Percentiles rank a stretch among this genome's conserved stretches.
Conservation (phyloP, 129 eudicot species). For the Logfia minima region DNA sequence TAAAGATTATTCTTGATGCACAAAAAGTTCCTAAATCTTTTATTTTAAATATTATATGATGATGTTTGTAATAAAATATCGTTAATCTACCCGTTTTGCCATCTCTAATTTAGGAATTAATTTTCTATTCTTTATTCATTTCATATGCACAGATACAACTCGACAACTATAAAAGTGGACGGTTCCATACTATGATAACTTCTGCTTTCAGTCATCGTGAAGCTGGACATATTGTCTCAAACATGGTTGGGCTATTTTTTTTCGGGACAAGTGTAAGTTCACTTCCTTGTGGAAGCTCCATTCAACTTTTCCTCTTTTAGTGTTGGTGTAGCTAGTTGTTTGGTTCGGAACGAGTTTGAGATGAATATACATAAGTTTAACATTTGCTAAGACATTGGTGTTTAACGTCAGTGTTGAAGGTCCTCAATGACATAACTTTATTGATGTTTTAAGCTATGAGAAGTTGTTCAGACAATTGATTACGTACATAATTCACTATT, state of each 20-base stretch:
- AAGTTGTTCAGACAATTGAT: too few relatives aligned
- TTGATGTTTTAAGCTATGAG: too few relatives aligned
- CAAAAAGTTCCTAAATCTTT: too few relatives aligned
- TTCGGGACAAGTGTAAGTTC: constrained; percentile 75
- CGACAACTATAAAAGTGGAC: constrained; percentile 70
- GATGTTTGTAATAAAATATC: neutral
- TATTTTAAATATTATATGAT: too few relatives aligned
- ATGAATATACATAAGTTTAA: neutral
- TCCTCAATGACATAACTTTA: too few relatives aligned
- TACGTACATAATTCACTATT: too few relatives aligned
- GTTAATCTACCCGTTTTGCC: neutral
- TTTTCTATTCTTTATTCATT: neutral
- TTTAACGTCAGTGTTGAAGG: too few relatives aligned
- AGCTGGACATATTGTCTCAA: constrained; percentile 53
- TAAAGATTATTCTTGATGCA: neutral
- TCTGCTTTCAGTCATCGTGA: constrained; percentile 78
- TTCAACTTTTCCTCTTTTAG: neutral
- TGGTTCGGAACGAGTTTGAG: neutral
- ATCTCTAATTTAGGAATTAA: neutral
- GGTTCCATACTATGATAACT: constrained; percentile 77
- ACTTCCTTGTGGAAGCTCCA: constrained; percentile 1
- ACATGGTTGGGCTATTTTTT: constrained; percentile 86
- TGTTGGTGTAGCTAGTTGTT: neutral
- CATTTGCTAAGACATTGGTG: too few relatives aligned
- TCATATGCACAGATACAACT: constrained; percentile 57